Evolutionary conservation across 495 filamentous ascomycete species (phyloP).

Genomic region (Recurvomyces mirabilis): DNA sequence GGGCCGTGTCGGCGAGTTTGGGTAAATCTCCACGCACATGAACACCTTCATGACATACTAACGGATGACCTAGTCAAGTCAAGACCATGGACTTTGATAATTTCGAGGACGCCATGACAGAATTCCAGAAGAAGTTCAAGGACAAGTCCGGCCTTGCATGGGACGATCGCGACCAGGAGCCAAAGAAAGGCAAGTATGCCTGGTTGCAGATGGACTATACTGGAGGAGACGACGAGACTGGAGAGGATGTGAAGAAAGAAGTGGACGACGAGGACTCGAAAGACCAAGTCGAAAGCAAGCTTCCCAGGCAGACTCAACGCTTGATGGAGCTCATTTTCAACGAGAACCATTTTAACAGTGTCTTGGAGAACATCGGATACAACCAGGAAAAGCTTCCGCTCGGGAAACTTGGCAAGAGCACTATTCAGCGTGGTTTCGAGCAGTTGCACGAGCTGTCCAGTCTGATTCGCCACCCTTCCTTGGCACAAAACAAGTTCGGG

Average conservation of each 20-base stretch:
- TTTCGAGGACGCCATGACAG: constrained; percentile 36
- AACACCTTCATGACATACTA: no score
- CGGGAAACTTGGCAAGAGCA: constrained; percentile 70
- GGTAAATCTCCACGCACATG: no score
- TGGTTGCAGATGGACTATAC: constrained; percentile 64
- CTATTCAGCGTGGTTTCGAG: constrained; percentile 59
- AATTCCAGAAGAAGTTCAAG: constrained; percentile 68
- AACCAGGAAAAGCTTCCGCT: constrained; percentile 69
- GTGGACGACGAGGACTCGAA: constrained; percentile 1
- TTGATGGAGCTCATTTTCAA: constrained; percentile 81
- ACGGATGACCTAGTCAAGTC: neutral
- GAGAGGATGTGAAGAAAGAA: neutral
- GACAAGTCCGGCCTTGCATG: constrained; percentile 5
- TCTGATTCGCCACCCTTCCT: constrained; percentile 41
- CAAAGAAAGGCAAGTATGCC: constrained; percentile 58
- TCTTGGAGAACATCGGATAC: constrained; percentile 61
- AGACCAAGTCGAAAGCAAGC: constrained; percentile 6
- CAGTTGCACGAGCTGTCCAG: constrained; percentile 60
- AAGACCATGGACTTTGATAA: constrained; percentile 2
- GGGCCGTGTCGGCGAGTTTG: constrained; percentile 33
- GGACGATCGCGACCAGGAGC: constrained; percentile 42
- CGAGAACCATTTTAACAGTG: constrained; percentile 48
- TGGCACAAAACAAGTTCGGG: constrained; percentile 34
- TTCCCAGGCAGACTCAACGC: constrained; percentile 37
- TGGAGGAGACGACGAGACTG: constrained; percentile 39